These are phyloP conservation scores for Backusella westeae DNA, from an alignment of 192 early-diverging fungal species.

Conservation along the genomic window DNA sequence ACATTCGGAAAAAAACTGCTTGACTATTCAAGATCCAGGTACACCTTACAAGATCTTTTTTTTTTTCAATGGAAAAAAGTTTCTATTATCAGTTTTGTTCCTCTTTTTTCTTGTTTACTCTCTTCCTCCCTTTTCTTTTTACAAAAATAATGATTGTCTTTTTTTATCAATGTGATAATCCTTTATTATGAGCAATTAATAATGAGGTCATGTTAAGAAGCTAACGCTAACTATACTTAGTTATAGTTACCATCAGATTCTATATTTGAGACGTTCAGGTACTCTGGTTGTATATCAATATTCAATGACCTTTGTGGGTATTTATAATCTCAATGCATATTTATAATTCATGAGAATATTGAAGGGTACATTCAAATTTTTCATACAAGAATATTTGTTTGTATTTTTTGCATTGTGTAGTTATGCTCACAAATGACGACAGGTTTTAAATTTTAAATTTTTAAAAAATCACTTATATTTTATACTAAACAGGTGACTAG, in stretches of 20 bases:
- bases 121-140: background rate
- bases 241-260: background rate
- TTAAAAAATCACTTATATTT: background rate
- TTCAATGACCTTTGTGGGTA: background rate
- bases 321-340: background rate
- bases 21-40: background rate
- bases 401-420: background rate
- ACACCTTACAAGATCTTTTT: background rate
- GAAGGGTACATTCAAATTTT: background rate
- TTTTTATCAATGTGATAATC: background rate
- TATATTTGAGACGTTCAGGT: background rate
- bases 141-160: background rate
- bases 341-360: background rate
- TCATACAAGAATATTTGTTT: background rate
- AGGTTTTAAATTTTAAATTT: background rate
- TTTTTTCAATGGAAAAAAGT: background rate
- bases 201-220: background rate
- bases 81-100: background rate
- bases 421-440: conserved; percentile 8
- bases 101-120: background rate
- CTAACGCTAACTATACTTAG: background rate
- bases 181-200: background rate
- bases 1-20: background rate
- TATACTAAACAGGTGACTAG: background rate
- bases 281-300: background rate